Base-by-base conservation (phyloP, 495 filamentous ascomycete species). In the Annulohypoxylon maeteangense region DNA sequence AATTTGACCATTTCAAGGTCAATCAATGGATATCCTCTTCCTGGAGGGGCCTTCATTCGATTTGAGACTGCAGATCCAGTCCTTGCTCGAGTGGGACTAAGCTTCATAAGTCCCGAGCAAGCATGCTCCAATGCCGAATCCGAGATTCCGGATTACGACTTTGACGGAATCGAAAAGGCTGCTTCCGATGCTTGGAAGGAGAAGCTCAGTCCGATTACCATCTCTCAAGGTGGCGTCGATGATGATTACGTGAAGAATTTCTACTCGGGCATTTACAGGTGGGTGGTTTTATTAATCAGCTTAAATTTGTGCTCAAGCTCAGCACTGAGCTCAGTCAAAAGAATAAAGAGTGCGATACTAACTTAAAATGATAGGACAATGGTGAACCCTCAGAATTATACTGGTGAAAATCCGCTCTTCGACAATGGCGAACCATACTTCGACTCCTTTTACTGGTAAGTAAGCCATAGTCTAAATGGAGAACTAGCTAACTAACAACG, bases 381-480 rank as follows among this genome's bases (percentile, higher is more conserved):
- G 85, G 85, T 92, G 34, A 90, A 87, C 45, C 91, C 91, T 3
- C 91, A 93, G 72, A 90, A 93, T 62, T 92, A 92, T 71, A 93
- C 91, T 0, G 90, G 91, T 0, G 91, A 94, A 74, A 94, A 93
- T 62, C 91, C 91, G 7, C 72, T 90, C 0, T 94, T 91, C 89
- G 63, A 87, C 7, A 91, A 87, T 34, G 81, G 80, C 25, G 91
- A 93, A 79, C 91, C 92, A 11, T 93, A 94, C 69, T 94, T 89
- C 71, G 91, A 94, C 75, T 91, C 88, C n/a, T 93, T 88, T 65
- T 94, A 93, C 74, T 93, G 89, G 64, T 89, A 76, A 78, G 85
- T 18, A 23, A 11, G 4, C 5, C 7, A 14, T 34, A 55, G 10
- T 1, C 0, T 20, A 18, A 22, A 31, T 81, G 78, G 62, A 83